Base-by-base conservation (phyloP, 495 filamentous ascomycete species). In the Penicillium arizonense region DNA sequence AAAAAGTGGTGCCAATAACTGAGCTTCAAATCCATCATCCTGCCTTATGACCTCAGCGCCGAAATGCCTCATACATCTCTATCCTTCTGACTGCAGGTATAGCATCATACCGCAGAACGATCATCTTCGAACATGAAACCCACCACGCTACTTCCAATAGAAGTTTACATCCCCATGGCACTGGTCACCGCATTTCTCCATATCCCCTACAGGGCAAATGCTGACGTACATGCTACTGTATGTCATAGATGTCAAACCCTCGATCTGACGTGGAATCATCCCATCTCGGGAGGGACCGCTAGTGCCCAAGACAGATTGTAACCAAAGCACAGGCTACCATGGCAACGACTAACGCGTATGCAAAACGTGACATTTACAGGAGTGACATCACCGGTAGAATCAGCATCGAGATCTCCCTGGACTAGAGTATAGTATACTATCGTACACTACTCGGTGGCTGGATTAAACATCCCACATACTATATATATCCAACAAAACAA, bases 361-460 rank as follows among this genome's bases (percentile, higher is more conserved):
- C 10, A 3, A 18, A 21, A 12, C 10, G 30, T 46, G 30, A 10
- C 10, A 4, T 40, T 18, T 42, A 26, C 37, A 32, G 26, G 1
- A 12, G 46, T 48, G 48, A 50, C 42, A 39, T 50, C 48, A 50
- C 48, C 1, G 14, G 26, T 41, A 26, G 5, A 40, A 40, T n/a
- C 14, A 39, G 3, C 23, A 39, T 41, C 37, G 33, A 37, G 16
- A 49, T 26, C 24, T 7, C 18, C 24, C 14, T 40, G 24, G 24
- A 26, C 24, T 26, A 26, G 1, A 7, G 24, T 18, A 18, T 18
- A 18, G 18, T 1, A 18, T 18, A 18, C 18, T 18, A 18, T 18
- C 18, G 1, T 18, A 18, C 18, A 18, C 18, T 24, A 24, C 5
- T 24, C 5, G 23, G 23, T 30, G 28, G 28, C 28, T 30, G 28